Base-by-base conservation (phyloP, 192 early-diverging fungal genomes). In the Spinellus fusiger region DNA sequence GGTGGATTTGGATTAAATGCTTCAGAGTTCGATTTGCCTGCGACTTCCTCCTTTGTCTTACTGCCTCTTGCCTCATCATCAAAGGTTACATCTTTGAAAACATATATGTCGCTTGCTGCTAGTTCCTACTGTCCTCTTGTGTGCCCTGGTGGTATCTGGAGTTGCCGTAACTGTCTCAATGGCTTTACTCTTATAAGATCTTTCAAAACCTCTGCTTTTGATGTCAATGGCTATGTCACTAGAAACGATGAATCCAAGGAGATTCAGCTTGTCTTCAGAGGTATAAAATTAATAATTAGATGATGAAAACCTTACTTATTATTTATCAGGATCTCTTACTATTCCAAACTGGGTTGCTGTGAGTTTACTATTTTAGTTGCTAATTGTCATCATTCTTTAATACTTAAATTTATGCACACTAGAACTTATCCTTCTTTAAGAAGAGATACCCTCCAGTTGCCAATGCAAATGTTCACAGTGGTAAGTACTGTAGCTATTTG, bases 261-360 rank as follows among this genome's bases (percentile, higher is more conserved):
- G 4, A 59, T 59, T 20, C 31, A 59, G 6, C 44, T 59, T 20
- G 31, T 22, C 10, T 59, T 59, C 57, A 38, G 57, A 29, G 57
- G 57, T 22, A 31, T 44, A 18, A 3, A 44, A 44, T n/a, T n/a
- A 44, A 2, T n/a, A n/a, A 18, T 18, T 44, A 44, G 40, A 44
- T 44, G 2, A 2, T 6, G n/a, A n/a, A n/a, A n/a, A n/a, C n/a
- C 40, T 44, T 44, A 18, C 15, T n/a, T 44, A 44, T 18, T 44
- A 44, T n/a, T 44, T 10, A 44, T 10, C 18, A 44, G 40, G 40
- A 12, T 44, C 56, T 28, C 20, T 15, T 22, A 49, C 29, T 6
- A 32, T 15, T 20, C 18, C 28, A 32, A 59, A 48, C 29, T 46
- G 44, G 28, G 31, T 59, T 48, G 57, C 46, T 49, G 57, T 59